Base-by-base conservation (phyloP, 495 filamentous ascomycete species). In the Neurospora sp. region DNA sequence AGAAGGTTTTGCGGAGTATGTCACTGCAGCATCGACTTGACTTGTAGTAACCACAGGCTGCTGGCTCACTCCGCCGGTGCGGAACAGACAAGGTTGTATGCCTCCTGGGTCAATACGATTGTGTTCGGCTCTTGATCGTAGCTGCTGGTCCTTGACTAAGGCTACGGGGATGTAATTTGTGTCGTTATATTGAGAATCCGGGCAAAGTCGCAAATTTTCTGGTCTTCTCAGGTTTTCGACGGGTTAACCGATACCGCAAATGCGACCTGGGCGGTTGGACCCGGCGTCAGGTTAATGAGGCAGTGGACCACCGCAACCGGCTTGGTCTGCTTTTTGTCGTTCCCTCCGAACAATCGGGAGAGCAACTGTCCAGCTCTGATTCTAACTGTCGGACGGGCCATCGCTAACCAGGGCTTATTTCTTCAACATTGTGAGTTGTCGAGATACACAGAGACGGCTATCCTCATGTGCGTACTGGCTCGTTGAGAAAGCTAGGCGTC, bases 1-100 rank as follows among this genome's bases (percentile, higher is more conserved):
- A 76, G 72, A 76, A 75, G 54, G 70, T 75, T 48, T 70, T 72
- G 72, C 75, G 72, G 75, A 59, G 40, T 76, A 74, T 74, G 69
- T 39, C 42, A 31, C 38, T 23, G 48, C 48, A 59, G 48, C 48
- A 59, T 5, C 20, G 48, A 59, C 48, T 48, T 48, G 48, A 59
- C 20, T 59, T 59, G 48, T 59, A 31, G 48, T 27, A 59, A 59
- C 48, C 48, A 59, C 48, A 59, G 48, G 23, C 20, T 27, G 48
- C 20, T 59, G 20, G 48, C 48, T 59, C 48, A 12, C 11, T 59
- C 48, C 20, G 11, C 20, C 20, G 46, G 20, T 23, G 11, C 48
- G 48, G 48, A 5, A 59, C 48, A 27, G 11, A 59, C 48, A 59
- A 59, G 48, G 48, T 72, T 72, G 70, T 46, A 72, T 54, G 48